A percentile compares a stretch with the other conserved stretches of the same genome.
phyloP scores from a whole-genome alignment of 495 filamentous ascomycete species.

The Pyrenopolyporus hunteri region DNA sequence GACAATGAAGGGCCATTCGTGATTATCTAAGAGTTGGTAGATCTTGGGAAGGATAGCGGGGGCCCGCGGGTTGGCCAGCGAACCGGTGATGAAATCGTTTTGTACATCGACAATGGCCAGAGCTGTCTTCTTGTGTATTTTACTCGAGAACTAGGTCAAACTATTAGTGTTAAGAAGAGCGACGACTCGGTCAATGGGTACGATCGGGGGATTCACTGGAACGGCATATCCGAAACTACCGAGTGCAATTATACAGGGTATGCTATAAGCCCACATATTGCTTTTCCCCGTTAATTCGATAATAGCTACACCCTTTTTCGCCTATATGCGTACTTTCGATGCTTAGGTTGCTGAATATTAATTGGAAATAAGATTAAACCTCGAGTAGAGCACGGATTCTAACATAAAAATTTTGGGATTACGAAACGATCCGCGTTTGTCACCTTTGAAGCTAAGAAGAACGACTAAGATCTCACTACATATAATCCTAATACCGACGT shows the following conservation, averaged over 20 bases:
- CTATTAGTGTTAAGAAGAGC: neutral
- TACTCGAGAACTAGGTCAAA: conserved; percentile 19
- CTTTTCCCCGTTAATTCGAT: neutral
- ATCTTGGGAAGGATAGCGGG: conserved; percentile 40
- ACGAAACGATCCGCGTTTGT: too few species aligned
- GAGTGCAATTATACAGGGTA: conserved; percentile 3
- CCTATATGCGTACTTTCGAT: neutral
- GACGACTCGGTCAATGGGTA: neutral
- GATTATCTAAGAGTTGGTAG: conserved; percentile 40
- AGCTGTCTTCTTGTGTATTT: conserved; percentile 40
- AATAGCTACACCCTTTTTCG: neutral
- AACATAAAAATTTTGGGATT: too few species aligned
- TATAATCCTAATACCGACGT: too few species aligned
- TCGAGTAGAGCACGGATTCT: too few species aligned
- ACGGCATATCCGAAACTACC: conserved; percentile 3
- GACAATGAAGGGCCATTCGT: conserved; percentile 43
- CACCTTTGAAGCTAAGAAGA: too few species aligned
- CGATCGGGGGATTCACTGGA: conserved; percentile 17
- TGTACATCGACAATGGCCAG: conserved; percentile 43
- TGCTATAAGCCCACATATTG: conserved; percentile 12
- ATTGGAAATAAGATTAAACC: too few species aligned
- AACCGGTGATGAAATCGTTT: conserved; percentile 45
- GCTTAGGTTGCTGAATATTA: too few species aligned
- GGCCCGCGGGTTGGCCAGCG: conserved; percentile 36
- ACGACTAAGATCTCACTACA: too few species aligned